Base-by-base conservation (phyloP, 176 grass and related monocot species). In the Saccharum officinarum region DNA sequence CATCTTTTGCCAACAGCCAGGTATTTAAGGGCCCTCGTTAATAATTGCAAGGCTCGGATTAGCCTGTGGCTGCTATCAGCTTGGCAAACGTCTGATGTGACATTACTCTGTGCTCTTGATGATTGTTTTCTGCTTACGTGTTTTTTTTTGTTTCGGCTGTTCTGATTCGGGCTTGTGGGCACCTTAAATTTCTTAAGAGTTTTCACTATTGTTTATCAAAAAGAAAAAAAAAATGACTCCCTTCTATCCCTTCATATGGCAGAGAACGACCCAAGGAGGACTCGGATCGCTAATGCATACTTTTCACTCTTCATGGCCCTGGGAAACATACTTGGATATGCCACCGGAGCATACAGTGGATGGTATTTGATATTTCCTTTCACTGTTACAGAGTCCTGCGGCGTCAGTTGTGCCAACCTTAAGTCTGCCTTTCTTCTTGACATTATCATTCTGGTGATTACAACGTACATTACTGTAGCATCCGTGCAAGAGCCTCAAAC, bases 281-380 rank as follows among this genome's bases (percentile, higher is more conserved):
- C 88, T 59, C 83, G 96, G 14, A 93, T 98, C 23, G 96, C 96
- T 49, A 98, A 95, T 83, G 96, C 96, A n/a, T 98, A 98, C 85
- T 98, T 94, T 80, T 98, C 96, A 26, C 89, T 95, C 83, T 98
- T 98, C 89, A 98, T 98, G 93, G 97, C 93, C 12, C 82, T 96
- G 78, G 92, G 97, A 76, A 96, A 96, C 79, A 91, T 99, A 68
- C 90, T 99, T 2, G 93, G 97, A 52, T 99, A 92, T 55, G 93
- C 97, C 47, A 88, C 93, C 39, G 97, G 93, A 76, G 91, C 97
- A 15, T 96, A 89, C 45, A 92, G 82, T 63, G 80, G 92, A 65
- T 99, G 93, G 97, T 96, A 87, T 76, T 84, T 3, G n/a, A 79
- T 99, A 87, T 88, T 99, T 73, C 92, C 92, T 3, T 94, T 99